Evolutionary conservation across 306 rosid genomes (phyloP).

Genomic region (Lathyrus tuberosus): DNA sequence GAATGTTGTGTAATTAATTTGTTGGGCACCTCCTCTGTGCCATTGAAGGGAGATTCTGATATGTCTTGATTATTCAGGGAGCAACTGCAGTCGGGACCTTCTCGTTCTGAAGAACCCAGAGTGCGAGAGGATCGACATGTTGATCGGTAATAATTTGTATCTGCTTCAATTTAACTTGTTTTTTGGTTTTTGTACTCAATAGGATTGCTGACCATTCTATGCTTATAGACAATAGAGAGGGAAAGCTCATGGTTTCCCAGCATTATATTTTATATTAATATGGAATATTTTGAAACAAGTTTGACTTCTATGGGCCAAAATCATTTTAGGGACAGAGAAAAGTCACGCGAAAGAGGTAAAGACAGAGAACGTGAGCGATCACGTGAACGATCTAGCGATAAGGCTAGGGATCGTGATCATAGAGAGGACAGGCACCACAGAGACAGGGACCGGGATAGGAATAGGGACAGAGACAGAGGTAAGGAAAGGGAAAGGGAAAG

Average conservation of each 20-base stretch:
- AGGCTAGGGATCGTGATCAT: constrained; percentile 77
- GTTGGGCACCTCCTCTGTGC: neutral
- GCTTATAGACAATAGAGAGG: neutral
- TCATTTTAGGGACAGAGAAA: constrained; percentile 79
- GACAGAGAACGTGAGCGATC: constrained; percentile 83
- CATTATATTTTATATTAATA: constrained; percentile 7
- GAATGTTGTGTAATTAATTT: neutral
- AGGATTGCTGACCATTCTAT: constrained; percentile 10
- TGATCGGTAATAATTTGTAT: constrained; percentile 62
- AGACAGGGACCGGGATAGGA: constrained; percentile 63
- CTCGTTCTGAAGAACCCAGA: constrained; percentile 95
- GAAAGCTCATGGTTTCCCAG: neutral
- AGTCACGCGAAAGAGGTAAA: constrained; percentile 81
- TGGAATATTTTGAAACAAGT: neutral
- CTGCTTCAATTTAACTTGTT: neutral
- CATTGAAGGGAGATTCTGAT: constrained; percentile 19
- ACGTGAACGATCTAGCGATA: constrained; percentile 72
- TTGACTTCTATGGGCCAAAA: constrained; percentile 38
- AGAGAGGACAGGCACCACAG: constrained; percentile 91
- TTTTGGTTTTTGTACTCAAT: constrained; percentile 11
- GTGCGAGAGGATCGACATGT: constrained; percentile 77
- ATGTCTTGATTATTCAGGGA: constrained; percentile 64
- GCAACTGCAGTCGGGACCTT: constrained; percentile 73
- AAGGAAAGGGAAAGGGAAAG: constrained; percentile 74
- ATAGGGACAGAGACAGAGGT: constrained; percentile 54